Base-by-base conservation (phyloP, 495 filamentous ascomycete species). In the Penicillium manginii region DNA sequence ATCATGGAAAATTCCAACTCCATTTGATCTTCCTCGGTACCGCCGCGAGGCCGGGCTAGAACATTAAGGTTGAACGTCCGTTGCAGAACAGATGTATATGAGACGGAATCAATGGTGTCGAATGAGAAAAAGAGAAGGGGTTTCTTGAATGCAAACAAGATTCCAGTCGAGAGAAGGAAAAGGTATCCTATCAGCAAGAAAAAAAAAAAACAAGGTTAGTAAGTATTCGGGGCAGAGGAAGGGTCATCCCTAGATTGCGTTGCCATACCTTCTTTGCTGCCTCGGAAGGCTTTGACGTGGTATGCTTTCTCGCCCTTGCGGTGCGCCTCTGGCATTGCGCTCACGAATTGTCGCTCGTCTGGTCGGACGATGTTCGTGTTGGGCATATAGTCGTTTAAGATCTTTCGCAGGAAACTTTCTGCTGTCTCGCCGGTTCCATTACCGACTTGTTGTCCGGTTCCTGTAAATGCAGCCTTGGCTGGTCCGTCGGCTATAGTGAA, bases 121-220 rank as follows among this genome's bases (percentile, higher is more conserved):
- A 96, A 89, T 3, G 91, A 86, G 59, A 98, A 86, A 78, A 91
- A 97, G 15, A 91, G 65, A 22, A 98, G 76, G 0, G 94, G 94
- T 67, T 98, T 98, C 73, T 97, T 97, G 83, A 96, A 98, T 1
- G 86, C 92, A 80, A 90, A 98, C 29, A 98, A 69, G 46, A 98
- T 93, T 2, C 94, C 94, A 19, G 81, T 87, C 42, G 88, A 84
- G 7, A 97, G 79, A 68, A 98, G 89, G 74, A 96, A 98, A 11
- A 98, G 81, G 59, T 87, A 98, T 11, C 94, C 93, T 85, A 43
- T 9, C 21, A 11, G 6, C n/a, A n/a, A 10, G 19, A 6, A 17
- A 43, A 43, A 43, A 17, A 43, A 43, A 19, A 43, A n/a, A 11
- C 11, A 37, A 52, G 26, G 32, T 59, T 21, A 54, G 43, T 50